These are phyloP conservation scores for Plasmodium billcollinsi DNA, from an alignment of 169 alveolate genomes.

Conservation along the genomic window DNA sequence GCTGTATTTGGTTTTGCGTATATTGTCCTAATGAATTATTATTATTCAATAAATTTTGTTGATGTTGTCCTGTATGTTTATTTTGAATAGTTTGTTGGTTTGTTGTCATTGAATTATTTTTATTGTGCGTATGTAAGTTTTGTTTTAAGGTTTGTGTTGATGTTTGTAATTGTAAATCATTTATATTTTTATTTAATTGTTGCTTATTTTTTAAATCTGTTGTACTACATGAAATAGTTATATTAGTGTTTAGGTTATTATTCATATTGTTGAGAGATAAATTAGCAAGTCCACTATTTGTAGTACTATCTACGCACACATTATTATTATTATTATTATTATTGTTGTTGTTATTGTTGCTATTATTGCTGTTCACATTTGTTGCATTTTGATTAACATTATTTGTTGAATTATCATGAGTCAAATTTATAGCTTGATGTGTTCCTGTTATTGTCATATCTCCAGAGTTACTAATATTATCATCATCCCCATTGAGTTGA, in stretches of 20 bases:
- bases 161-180: conserved; percentile 47
- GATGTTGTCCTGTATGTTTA: conserved; percentile 56
- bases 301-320: conserved; percentile 21
- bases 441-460: conserved; percentile 60
- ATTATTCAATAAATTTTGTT: conserved; percentile 34
- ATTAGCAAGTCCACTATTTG: conserved; percentile 42
- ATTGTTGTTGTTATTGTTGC: too few relatives aligned
- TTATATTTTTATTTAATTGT: conserved; percentile 57
- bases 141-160: conserved; percentile 33
- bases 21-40: conserved; percentile 50
- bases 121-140: conserved; percentile 16
- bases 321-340: background rate
- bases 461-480: conserved; percentile 60
- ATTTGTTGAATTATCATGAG: conserved; percentile 37
- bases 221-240: conserved; percentile 28
- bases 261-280: conserved; percentile 38
- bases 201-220: conserved; percentile 59
- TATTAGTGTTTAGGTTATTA: conserved; percentile 19
- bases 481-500: conserved; percentile 60
- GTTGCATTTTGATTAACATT: conserved; percentile 40
- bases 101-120: conserved; percentile 5
- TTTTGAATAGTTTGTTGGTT: conserved; percentile 23
- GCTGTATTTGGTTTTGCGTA: conserved; percentile 42
- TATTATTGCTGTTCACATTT: conserved; percentile 3
- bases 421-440: conserved; percentile 14